Percentiles rank a stretch among this genome's conserved stretches.
Conservation (phyloP, 495 filamentous ascomycete species). For the Penicillium arizonense region DNA sequence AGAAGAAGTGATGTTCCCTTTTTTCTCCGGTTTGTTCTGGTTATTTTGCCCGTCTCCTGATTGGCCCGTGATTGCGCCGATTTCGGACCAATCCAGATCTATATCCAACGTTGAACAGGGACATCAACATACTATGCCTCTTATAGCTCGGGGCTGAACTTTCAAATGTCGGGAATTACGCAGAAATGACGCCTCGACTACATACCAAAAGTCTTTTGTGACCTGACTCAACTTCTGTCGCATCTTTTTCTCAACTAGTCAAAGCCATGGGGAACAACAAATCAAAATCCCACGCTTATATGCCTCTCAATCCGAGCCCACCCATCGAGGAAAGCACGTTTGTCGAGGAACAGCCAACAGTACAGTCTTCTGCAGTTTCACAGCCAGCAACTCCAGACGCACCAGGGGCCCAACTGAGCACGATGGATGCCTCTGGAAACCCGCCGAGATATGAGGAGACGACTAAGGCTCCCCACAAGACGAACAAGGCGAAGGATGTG, state of each 20-base stretch:
- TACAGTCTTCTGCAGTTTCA: not conserved
- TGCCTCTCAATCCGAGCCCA: too few species aligned
- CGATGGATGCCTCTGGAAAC: not conserved
- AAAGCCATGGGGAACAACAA: too few species aligned
- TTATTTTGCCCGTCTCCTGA: slow-evolving; percentile 24
- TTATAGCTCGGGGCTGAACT: too few species aligned
- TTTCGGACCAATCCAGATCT: slow-evolving; percentile 17
- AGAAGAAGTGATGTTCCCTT: slow-evolving; percentile 21
- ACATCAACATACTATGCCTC: too few species aligned
- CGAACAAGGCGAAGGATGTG: not conserved
- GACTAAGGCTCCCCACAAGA: not conserved
- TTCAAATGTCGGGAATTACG: too few species aligned
- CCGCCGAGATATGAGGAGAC: not conserved
- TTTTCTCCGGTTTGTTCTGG: slow-evolving; percentile 13
- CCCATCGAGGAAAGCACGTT: too few species aligned
- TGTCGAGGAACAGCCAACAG: too few species aligned
- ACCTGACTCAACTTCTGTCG: too few species aligned
- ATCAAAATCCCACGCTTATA: too few species aligned
- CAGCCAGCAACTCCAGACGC: slow-evolving; percentile 34
- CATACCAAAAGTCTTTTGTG: too few species aligned
- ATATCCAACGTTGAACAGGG: not conserved
- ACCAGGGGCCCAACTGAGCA: slow-evolving; percentile 21
- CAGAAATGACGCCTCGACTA: too few species aligned
- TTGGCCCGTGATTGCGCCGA: slow-evolving; percentile 22
- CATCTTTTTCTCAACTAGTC: too few species aligned